Evolutionary conservation across 352 stramenopile species (phyloP), one percentile per base, ranked within the genome.

Genomic region (Phytophthora pluvialis): DNA sequence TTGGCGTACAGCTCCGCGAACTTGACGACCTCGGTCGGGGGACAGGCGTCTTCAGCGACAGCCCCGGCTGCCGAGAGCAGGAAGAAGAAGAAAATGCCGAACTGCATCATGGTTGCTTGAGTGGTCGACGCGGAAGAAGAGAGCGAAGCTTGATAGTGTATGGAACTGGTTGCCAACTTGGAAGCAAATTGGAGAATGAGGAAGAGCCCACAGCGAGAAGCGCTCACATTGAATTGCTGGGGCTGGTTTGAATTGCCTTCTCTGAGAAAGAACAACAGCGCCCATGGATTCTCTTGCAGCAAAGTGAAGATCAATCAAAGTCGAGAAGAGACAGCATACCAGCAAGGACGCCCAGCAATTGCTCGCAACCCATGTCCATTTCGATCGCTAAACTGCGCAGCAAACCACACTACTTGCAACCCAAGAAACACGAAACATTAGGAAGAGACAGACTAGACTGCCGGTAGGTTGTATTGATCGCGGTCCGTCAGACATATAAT

Each of bases 161-260:
- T 65, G 33, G 35, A 39, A 15, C 39, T 56, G 46, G 52, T 39
- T 72, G 51, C 51, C 28, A 62, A 52, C 39, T 62, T 67, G 60
- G 32, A 49, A 55, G 53, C 29, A 66, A 69, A 66, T 66, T 75
- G 67, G 38, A 70, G 50, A 75, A 61, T 75, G 67, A 72, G 32
- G 43, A 21, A 55, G 28, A 16, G 11, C 5, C 3, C 4, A 11
- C 9, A 46, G 40, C 40, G 40, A 46, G 18, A 46, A 10, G n/a
- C 18, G 32, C 9, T 44, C 31, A 4, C 21, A 47, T 57, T 57
- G 29, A 28, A 9, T 43, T 43, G n/a, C 31, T 25, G 18, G 18
- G 38, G 25, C 39, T 43, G 13, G 10, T 58, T 42, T 21, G n/a
- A 13, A 12, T 25, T n/a, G n/a, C 13, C 45, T 55, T 18, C 35